Percentiles rank a stretch among this genome's conserved stretches.
Conservation (phyloP, 1,284 basidiomycete genomes). For the Takashimella koratensis region DNA sequence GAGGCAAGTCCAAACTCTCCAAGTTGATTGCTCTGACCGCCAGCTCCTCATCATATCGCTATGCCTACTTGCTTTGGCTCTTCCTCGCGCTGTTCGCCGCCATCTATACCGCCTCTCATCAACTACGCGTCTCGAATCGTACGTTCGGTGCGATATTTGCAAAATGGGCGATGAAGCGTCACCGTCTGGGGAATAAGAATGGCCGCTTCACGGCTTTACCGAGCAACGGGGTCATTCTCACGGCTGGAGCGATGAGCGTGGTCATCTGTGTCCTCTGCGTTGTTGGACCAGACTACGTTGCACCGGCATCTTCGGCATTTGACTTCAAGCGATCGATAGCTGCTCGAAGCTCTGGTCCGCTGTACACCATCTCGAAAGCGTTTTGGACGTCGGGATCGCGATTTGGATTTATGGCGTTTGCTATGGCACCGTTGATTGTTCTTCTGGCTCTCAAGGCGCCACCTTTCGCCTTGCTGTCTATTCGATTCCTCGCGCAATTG, state of each 20-base stretch:
- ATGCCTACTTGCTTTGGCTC: conserved; percentile 45
- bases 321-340: conserved; percentile 39
- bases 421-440: conserved; percentile 70
- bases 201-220: conserved; percentile 56
- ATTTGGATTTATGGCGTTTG: conserved; percentile 72
- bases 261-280: conserved; percentile 55
- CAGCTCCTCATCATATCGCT: conserved; percentile 44
- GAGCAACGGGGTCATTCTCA: conserved; percentile 61
- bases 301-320: conserved; percentile 57
- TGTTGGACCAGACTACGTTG: conserved; percentile 71
- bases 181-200: conserved; percentile 24
- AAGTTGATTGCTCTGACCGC: neutral
- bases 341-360: conserved; percentile 42
- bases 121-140: conserved; percentile 37
- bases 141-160: conserved; percentile 34
- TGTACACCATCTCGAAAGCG: conserved; percentile 65
- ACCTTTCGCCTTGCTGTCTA: conserved; percentile 75
- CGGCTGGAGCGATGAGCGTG: conserved; percentile 52
- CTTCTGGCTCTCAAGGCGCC: conserved; percentile 75
- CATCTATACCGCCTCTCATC: conserved; percentile 39
- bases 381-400: conserved; percentile 74
- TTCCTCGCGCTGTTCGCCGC: conserved; percentile 31
- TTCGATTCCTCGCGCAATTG: conserved; percentile 63
- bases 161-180: conserved; percentile 37
- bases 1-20: conserved; percentile 27